Evolutionary conservation across 164 flowering plant species (phyloP), one percentile per base, ranked within the genome.

Genomic region (Houttuynia cordata): DNA sequence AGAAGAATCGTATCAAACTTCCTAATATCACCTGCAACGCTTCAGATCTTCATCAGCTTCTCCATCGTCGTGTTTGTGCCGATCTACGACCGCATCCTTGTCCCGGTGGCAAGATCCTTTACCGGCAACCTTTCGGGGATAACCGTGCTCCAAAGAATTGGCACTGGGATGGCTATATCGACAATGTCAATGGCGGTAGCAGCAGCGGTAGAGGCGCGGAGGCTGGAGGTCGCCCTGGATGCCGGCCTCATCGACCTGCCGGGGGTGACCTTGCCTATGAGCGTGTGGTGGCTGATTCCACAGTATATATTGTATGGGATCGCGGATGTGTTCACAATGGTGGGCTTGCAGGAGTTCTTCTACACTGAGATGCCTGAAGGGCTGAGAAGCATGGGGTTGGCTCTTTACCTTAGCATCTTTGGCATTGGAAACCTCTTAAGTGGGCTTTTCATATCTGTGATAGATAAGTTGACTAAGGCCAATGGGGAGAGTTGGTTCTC

Each of bases 141-240:
- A 53, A 57, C 72, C 25, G 57, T 62, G 60, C 69, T 68, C 30
- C 72, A 68, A 25, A 64, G 72, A 23, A 68, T 72, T 22, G 75
- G 72, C 40, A 51, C 20, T 50, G 72, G 64, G 50, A 30, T 58
- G 56, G 2, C 50, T 14, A 10, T 64, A 4, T 51, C 57, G 9
- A 41, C 39, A 12, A 19, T 30, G 19, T 57, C 49, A 53, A 57
- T 64, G 62, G 67, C 49, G 17, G 56, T 51, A 21, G 61, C 62
- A 51, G 67, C 67, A 13, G 1, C 37, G n/a, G 67, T 64, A 23
- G 67, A 64, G 49, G n/a, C n/a, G 24, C 34, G 24, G 51, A 47
- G 67, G 42, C 57, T 64, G n/a, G 12, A 24, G 19, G 20, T 64
- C 25, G 67, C 57, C 24, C 49, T 56, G 22, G 62, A 64, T 20